Evolutionary conservation across 441 rosid species (phyloP), one percentile per base, ranked within the genome.

Genomic region (Syzygium malaccense): DNA sequence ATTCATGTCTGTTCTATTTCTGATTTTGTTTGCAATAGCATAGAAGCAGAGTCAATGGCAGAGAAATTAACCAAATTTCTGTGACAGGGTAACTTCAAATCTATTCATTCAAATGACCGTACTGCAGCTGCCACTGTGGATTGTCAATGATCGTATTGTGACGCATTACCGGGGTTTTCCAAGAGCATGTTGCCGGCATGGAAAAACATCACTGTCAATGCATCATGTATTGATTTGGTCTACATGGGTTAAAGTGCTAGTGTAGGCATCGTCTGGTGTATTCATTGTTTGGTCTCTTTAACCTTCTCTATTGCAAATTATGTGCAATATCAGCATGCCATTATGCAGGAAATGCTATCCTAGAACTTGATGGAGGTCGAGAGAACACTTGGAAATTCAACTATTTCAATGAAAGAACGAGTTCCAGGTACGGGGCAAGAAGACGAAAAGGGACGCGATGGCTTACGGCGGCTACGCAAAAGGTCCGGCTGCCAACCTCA

Each of bases 401-500:
- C 66, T 25, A 13, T 28, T 28, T 60, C 66, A 28, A 28, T 60
- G 66, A 60, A 60, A 60, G 28, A 60, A 60, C 45, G 32, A 51
- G 17, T 60, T 60, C 66, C 28, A 30, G 17, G 66, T n/a, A 60
- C 28, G 32, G 66, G 66, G 28, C 66, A 28, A 60, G 66, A 60
- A 60, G 66, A 60, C 66, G 8, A 60, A 28, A 60, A 60, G 33
- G 60, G 87, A 17, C 8, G 9, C 28, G n/a, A 71, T 28, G 9
- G 84, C 62, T 86, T 55, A 86, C 90, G 6, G 91, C 87, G 0
- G 89, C 87, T 62, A 88, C 89, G 68, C 86, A 90, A 56, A 90
- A 90, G 26, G 84, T 88, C 20, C 91, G 30, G 55, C 88, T 87
- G 14, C 90, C 87, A 71, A 88, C 83, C 62, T 90, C 91, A 3